phyloP scores from a whole-genome alignment of 2,329 filamentous ascomycete genomes.

The Penicillium sp. region DNA sequence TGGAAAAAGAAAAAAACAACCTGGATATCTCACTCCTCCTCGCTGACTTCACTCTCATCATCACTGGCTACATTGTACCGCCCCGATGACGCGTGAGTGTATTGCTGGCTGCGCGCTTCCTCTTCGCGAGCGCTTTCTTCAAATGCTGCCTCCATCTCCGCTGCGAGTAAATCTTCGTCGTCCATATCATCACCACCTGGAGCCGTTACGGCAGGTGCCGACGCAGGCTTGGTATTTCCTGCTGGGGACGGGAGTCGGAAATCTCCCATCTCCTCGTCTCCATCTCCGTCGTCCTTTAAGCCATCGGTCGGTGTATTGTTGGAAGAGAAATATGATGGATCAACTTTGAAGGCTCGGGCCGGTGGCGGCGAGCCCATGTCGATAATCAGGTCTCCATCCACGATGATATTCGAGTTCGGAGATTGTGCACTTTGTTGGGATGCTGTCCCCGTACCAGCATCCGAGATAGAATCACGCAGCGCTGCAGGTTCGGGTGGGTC shows the following conservation, averaged over 20 bases:
- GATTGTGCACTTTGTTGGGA: constrained; percentile 35
- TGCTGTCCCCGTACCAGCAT: constrained; percentile 29
- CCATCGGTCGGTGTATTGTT: constrained; percentile 40
- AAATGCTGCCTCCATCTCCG: constrained; percentile 57
- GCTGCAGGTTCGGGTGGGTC: constrained; percentile 28
- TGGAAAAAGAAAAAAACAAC: neutral
- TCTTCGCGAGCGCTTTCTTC: constrained; percentile 43
- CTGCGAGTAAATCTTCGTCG: constrained; percentile 55
- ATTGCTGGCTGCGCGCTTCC: constrained; percentile 40
- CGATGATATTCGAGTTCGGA: constrained; percentile 45
- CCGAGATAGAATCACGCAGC: constrained; percentile 31
- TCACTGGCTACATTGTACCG: constrained; percentile 45
- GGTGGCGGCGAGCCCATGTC: constrained; percentile 49
- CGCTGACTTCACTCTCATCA: constrained; percentile 64
- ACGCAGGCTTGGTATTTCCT: constrained; percentile 18
- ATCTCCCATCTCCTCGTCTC: constrained; percentile 44
- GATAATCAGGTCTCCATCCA: constrained; percentile 49
- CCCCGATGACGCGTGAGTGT: constrained; percentile 27
- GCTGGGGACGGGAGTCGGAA: constrained; percentile 40
- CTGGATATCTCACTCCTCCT: constrained; percentile 54
- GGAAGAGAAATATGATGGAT: constrained; percentile 43
- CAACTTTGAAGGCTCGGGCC: constrained; percentile 38
- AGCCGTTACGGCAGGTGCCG: constrained; percentile 14
- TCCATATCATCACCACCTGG: constrained; percentile 31
- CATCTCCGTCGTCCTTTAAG: constrained; percentile 34